A percentile compares a stretch with the other conserved stretches of the same genome.
phyloP scores from a whole-genome alignment of 2,329 filamentous ascomycete genomes.

The Talaromyces piceae region DNA sequence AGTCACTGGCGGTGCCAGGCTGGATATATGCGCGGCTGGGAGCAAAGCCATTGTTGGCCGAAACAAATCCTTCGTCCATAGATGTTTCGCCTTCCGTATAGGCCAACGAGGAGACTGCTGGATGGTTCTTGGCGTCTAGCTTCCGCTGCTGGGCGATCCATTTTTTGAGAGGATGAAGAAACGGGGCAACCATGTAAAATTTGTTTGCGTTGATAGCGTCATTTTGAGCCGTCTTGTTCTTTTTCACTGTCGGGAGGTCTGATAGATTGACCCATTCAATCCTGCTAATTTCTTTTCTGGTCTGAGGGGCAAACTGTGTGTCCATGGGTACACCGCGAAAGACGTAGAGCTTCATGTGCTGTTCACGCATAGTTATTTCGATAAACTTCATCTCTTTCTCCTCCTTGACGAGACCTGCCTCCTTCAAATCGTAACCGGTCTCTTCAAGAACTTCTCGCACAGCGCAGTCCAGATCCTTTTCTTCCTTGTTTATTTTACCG shows the following conservation, averaged over 20 bases:
- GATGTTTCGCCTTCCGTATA: constrained; percentile 45
- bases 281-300: constrained; percentile 94
- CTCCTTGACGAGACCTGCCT: constrained; percentile 66
- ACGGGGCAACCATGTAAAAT: constrained; percentile 97
- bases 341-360: constrained; percentile 87
- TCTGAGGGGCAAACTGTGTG: constrained; percentile 79
- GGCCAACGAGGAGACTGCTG: constrained; percentile 36
- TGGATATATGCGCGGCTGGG: constrained; percentile 16
- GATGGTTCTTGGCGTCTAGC: constrained; percentile 50
- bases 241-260: constrained; percentile 75
- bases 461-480: constrained; percentile 88
- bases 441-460: constrained; percentile 93
- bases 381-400: constrained; percentile 72
- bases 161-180: constrained; percentile 74
- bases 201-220: constrained; percentile 66
- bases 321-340: constrained; percentile 84
- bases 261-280: constrained; percentile 91
- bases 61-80: constrained; percentile 49
- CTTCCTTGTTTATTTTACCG: constrained; percentile 97
- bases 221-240: constrained; percentile 54
- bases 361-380: constrained; percentile 81
- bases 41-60: constrained; percentile 16
- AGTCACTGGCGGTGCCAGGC: constrained; percentile 27
- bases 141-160: constrained; percentile 85
- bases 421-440: constrained; percentile 76